A percentile compares a stretch with the other conserved stretches of the same genome.
phyloP scores from a whole-genome alignment of 1,284 basidiomycete species.

The Fistulina hepatica region DNA sequence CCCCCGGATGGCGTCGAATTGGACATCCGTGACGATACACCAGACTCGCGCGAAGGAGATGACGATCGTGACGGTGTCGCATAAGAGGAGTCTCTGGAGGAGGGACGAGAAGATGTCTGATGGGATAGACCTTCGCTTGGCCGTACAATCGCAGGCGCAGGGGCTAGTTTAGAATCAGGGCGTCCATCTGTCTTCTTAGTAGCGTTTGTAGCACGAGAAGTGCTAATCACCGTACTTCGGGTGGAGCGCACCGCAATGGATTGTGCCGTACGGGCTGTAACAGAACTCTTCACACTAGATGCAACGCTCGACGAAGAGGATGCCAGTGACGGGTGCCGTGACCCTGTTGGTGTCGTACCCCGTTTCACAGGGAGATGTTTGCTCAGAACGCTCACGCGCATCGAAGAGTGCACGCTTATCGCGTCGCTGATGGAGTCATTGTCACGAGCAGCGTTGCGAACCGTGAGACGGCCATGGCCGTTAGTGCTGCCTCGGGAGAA shows the following conservation, averaged over 20 bases:
- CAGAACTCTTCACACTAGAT: background rate
- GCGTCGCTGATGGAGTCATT: conserved; percentile 19
- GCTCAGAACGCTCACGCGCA: conserved; percentile 48
- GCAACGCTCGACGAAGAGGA: too few species aligned
- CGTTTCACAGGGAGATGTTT: conserved; percentile 28
- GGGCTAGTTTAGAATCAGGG: conserved; percentile 61
- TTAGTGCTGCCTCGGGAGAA: conserved; percentile 20
- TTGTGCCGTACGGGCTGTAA: background rate
- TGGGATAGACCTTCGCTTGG: too few species aligned
- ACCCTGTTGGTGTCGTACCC: conserved; percentile 13
- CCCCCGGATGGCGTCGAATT: conserved; percentile 17
- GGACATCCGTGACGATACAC: too few species aligned
- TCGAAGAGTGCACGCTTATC: conserved; percentile 30
- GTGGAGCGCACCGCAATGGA: conserved; percentile 10
- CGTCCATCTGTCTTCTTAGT: conserved; percentile 18
- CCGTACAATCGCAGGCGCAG: too few species aligned
- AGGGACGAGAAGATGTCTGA: conserved; percentile 16
- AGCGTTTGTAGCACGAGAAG: conserved; percentile 22
- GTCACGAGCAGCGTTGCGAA: conserved; percentile 9
- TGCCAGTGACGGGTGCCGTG: too few species aligned
- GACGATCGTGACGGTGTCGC: too few species aligned
- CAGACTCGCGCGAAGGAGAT: conserved; percentile 18
- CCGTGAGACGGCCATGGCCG: conserved; percentile 7
- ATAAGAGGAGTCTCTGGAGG: too few species aligned
- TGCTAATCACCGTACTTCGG: background rate